Conservation (phyloP, 495 filamentous ascomycete genomes). For the Elaphomyces granulatus region DNA sequence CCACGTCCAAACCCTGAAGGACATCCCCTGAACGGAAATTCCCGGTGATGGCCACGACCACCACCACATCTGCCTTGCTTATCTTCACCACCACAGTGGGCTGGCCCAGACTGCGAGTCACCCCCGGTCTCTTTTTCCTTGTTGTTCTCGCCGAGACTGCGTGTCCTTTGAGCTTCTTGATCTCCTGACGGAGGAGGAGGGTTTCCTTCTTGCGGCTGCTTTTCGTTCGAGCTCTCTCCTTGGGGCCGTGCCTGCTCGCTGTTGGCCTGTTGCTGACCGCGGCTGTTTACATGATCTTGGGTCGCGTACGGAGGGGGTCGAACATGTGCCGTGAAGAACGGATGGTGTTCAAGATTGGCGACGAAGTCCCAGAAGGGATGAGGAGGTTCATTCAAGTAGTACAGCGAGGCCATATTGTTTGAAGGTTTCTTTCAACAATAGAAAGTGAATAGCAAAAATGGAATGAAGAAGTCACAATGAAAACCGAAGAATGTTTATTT, state of each 20-base stretch:
- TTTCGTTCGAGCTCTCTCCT: background rate
- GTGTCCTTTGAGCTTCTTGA: background rate
- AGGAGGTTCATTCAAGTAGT: conserved; percentile 22
- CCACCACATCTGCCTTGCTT: background rate
- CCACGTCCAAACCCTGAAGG: background rate
- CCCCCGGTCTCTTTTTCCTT: background rate
- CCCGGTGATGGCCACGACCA: background rate
- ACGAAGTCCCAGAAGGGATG: conserved; percentile 25
- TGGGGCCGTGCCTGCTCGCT: background rate
- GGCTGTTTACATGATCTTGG: background rate
- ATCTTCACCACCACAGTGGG: background rate
- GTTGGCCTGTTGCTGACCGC: background rate
- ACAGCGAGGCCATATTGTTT: conserved; percentile 22
- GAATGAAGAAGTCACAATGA: too few species aligned
- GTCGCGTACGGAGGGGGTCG: conserved; percentile 2
- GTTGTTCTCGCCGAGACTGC: background rate
- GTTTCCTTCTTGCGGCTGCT: background rate
- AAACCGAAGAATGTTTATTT: too few species aligned
- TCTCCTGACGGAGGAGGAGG: too few species aligned
- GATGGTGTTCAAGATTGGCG: conserved; percentile 22
- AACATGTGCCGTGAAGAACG: conserved; percentile 23
- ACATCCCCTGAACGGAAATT: background rate
- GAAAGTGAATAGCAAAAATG: too few species aligned
- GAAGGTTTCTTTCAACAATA: too few species aligned
- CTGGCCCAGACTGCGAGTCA: background rate